phyloP scores from a whole-genome alignment of 768 basidiomycete genomes.

The Royoungia palumana region DNA sequence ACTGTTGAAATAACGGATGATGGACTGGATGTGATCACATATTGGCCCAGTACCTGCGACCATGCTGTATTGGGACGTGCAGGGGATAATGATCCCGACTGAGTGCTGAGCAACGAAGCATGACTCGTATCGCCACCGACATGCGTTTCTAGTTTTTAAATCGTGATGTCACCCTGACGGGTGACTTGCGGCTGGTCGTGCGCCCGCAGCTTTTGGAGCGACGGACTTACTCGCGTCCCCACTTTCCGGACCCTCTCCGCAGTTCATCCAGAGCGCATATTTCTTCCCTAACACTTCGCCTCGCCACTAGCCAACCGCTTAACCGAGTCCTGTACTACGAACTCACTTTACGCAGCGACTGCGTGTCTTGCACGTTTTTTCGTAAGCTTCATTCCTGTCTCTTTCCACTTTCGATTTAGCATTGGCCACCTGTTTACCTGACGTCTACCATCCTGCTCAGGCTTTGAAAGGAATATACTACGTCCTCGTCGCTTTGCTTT shows the following conservation, averaged over 20 bases:
- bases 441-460: slow-evolving; percentile 34
- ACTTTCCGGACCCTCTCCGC: slow-evolving; percentile 7
- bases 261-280: slow-evolving; percentile 8
- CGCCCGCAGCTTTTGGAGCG: slow-evolving; percentile 12
- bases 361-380: slow-evolving; percentile 34
- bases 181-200: slow-evolving; percentile 4
- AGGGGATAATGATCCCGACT: slow-evolving; percentile 3
- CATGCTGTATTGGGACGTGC: not conserved
- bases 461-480: slow-evolving; percentile 24
- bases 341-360: slow-evolving; percentile 15
- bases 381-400: slow-evolving; percentile 24
- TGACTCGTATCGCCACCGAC: slow-evolving; percentile 22
- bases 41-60: not conserved
- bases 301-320: slow-evolving; percentile 10
- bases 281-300: slow-evolving; percentile 2
- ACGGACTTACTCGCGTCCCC: slow-evolving; percentile 1
- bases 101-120: slow-evolving; percentile 4
- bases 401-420: slow-evolving; percentile 28
- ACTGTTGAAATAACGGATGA: too few species aligned
- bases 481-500: slow-evolving; percentile 20
- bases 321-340: slow-evolving; percentile 7
- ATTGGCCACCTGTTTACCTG: slow-evolving; percentile 37
- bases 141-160: slow-evolving; percentile 20
- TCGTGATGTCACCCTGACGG: slow-evolving; percentile 29
- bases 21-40: too few species aligned